These are phyloP conservation scores for Daldinia grandis DNA, from an alignment of 495 filamentous ascomycete genomes.

Conservation along the genomic window DNA sequence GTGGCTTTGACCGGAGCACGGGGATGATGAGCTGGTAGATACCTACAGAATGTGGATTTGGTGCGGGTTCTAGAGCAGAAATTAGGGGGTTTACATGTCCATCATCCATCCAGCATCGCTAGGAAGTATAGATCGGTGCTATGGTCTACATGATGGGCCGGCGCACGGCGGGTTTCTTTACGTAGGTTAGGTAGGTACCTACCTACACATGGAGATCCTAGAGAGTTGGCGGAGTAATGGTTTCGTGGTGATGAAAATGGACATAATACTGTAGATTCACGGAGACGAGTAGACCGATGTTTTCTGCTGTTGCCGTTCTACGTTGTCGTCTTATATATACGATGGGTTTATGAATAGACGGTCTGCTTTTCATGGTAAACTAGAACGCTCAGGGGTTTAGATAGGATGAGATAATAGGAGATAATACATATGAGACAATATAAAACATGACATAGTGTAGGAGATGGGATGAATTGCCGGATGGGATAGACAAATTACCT, in stretches of 20 bases:
- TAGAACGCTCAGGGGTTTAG: too few species aligned
- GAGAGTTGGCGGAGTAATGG: not conserved
- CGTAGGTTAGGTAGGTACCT: too few species aligned
- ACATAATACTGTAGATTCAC: not conserved
- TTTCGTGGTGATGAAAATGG: not conserved
- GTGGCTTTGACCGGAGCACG: conserved; percentile 85
- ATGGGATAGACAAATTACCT: too few species aligned
- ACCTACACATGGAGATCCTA: not conserved
- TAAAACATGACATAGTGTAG: too few species aligned
- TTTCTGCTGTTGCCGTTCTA: too few species aligned
- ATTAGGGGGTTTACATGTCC: not conserved
- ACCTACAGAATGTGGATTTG: not conserved
- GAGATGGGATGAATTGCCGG: too few species aligned
- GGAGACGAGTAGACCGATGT: too few species aligned
- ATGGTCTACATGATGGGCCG: not conserved
- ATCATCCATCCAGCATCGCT: not conserved
- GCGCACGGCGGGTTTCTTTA: not conserved
- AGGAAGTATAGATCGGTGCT: not conserved
- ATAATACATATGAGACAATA: too few species aligned
- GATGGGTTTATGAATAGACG: too few species aligned
- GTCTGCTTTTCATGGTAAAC: too few species aligned
- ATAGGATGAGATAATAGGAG: too few species aligned
- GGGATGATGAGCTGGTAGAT: conserved; percentile 85
- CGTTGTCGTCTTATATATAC: too few species aligned
- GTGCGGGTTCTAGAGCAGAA: not conserved